Evolutionary conservation across 108 stramenopile genomes (phyloP), one percentile per base, ranked within the genome.

Genomic region (Cyclotella cryptica): DNA sequence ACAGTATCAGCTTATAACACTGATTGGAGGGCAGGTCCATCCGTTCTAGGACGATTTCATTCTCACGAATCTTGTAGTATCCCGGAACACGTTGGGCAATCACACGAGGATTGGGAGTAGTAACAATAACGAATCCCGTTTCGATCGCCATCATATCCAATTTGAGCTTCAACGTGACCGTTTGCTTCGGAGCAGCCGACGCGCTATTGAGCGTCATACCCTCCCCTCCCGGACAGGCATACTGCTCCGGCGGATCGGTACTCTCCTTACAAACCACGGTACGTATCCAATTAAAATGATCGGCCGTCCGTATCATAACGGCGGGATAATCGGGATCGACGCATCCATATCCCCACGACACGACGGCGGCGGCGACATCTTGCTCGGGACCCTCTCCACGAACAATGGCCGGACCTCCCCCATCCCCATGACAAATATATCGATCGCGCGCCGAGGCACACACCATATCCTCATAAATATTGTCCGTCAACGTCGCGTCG

Each of bases 321-420:
- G 85, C 87, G 18, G 89, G 89, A 63, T 82, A 88, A 10, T 77
- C 41, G 10, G 59, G 68, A 78, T 88, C 68, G 47, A 83, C 84
- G 62, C 89, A 89, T 55, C 84, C 79, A 18, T 84, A 81, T 10
- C 89, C 89, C 87, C 87, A 89, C 0, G 74, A 77, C 14, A 84
- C 59, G 10, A 88, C 74, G 9, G 85, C 89, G 14, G 78, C 70
- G 9, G 69, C 80, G 64, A 58, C 45, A 78, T 86, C 74, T 59
- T 66, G 27, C 5, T 74, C 53, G 14, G 58, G 43, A 46, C 15
- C 39, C 58, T 65, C 57, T 3, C 74, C 83, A 15, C 53, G 40
- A 10, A 14, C 12, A 0, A 84, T 40, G 29, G 74, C 53, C 1
- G 88, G 84, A 3, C 86, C 85, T 13, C 88, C 88, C 11, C 66